Evolutionary conservation across 2,329 filamentous ascomycete species (phyloP).

Genomic region (Colletotrichum caudatum): DNA sequence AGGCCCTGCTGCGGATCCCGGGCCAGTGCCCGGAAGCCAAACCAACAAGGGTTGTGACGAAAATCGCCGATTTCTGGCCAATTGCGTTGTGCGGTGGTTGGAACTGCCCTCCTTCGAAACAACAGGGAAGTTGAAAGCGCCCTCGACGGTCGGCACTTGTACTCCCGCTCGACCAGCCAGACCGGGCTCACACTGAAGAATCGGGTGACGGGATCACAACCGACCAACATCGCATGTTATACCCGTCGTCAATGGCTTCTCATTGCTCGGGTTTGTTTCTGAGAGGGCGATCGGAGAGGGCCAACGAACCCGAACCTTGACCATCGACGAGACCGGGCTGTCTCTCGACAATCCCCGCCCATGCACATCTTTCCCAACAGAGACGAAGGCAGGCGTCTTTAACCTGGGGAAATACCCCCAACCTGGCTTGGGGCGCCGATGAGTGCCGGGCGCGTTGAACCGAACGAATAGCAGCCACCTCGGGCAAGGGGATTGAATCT

Average conservation of each 20-base stretch:
- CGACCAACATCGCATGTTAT: slow-evolving; percentile 7
- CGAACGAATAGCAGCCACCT: not conserved
- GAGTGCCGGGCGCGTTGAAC: not conserved
- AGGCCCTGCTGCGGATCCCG: slow-evolving; percentile 24
- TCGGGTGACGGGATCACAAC: slow-evolving; percentile 1
- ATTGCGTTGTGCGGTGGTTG: slow-evolving; percentile 7
- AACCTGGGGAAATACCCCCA: not conserved
- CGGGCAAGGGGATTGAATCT: not conserved
- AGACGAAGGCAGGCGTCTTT: not conserved
- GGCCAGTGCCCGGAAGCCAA: slow-evolving; percentile 13
- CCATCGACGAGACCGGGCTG: not conserved
- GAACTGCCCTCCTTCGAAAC: slow-evolving; percentile 15
- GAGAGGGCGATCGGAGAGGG: slow-evolving; percentile 19
- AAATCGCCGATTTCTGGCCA: slow-evolving; percentile 27
- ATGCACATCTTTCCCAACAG: slow-evolving; percentile 5
- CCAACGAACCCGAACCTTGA: not conserved
- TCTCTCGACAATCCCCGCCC: not conserved
- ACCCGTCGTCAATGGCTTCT: not conserved
- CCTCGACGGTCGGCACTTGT: not conserved
- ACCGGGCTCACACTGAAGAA: slow-evolving; percentile 27
- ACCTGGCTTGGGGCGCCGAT: too few species aligned
- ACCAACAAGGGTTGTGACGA: slow-evolving; percentile 21
- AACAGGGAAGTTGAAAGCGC: slow-evolving; percentile 38
- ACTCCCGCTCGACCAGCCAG: not conserved
- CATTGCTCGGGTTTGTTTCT: not conserved